A percentile compares a stretch with the other conserved stretches of the same genome.
These are phyloP conservation scores for Backusella westeae DNA, from an alignment of 192 early-diverging fungal species.

Conservation along the genomic window DNA sequence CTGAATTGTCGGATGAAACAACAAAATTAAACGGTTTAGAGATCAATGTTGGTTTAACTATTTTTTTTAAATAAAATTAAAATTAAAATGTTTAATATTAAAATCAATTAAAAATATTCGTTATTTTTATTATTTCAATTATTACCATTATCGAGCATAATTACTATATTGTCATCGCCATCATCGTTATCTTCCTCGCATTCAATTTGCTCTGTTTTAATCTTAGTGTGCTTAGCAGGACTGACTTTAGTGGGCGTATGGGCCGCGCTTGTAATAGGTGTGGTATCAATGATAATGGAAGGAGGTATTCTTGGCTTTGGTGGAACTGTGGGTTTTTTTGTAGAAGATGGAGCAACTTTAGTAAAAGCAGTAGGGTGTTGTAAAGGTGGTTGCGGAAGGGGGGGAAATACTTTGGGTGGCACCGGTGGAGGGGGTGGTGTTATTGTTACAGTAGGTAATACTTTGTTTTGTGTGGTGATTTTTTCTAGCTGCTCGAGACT, in stretches of 20 bases:
- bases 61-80: neutral
- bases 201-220: slow-evolving; percentile 20
- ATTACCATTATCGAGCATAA: neutral
- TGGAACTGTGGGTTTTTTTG: slow-evolving; percentile 32
- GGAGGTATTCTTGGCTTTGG: slow-evolving; percentile 42
- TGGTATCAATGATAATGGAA: neutral
- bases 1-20: neutral
- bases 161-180: slow-evolving; percentile 39
- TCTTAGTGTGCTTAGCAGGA: neutral
- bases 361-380: neutral
- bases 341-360: neutral
- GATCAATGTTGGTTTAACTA: neutral
- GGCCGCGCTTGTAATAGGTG: neutral
- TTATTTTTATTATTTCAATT: neutral
- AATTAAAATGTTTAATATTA: neutral
- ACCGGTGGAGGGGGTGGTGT: slow-evolving; percentile 12
- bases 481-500: slow-evolving; percentile 14
- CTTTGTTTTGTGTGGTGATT: slow-evolving; percentile 10
- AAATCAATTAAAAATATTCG: neutral
- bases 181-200: slow-evolving; percentile 38
- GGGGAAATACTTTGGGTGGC: slow-evolving; percentile 16
- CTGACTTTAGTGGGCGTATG: slow-evolving; percentile 10
- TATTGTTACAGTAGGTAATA: neutral
- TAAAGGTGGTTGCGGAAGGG: neutral
- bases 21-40: neutral